Evolutionary conservation across 192 early-diverging fungal genomes (phyloP).

Genomic region (Phlyctochytrium planicorne): DNA sequence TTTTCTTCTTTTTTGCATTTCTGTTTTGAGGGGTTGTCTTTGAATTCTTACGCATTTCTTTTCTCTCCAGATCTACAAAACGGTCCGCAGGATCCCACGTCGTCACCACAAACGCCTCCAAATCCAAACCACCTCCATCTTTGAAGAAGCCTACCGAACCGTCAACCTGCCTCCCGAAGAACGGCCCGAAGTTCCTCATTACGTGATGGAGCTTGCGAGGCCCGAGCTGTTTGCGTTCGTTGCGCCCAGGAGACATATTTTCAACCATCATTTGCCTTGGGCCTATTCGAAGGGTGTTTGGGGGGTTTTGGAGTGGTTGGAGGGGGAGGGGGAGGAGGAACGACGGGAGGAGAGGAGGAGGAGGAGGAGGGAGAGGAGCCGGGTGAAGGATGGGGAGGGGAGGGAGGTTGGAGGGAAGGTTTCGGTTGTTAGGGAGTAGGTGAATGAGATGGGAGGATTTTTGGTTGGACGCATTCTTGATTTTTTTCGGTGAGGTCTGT

Average conservation of each 20-base stretch:
- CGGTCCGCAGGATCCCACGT: slow-evolving; percentile 21
- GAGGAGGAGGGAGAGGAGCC: background rate
- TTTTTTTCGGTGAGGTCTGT: too few relatives aligned
- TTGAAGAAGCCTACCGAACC: slow-evolving; percentile 13
- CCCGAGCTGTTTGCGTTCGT: slow-evolving; percentile 21
- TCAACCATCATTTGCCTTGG: slow-evolving; percentile 33
- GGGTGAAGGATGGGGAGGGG: background rate
- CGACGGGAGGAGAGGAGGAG: background rate
- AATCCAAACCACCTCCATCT: slow-evolving; percentile 8
- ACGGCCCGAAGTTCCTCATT: slow-evolving; percentile 25
- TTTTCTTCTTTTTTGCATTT: background rate
- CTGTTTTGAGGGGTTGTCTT: slow-evolving; percentile 3
- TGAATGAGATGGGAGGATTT: too few relatives aligned
- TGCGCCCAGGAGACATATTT: slow-evolving; percentile 22
- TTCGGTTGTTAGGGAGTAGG: background rate
- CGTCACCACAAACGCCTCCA: slow-evolving; percentile 14
- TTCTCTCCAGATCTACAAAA: slow-evolving; percentile 21
- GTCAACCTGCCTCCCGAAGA: slow-evolving; percentile 17
- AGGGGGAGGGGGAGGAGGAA: slow-evolving; percentile 1
- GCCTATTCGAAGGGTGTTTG: slow-evolving; percentile 18
- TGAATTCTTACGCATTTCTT: background rate
- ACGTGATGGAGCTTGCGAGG: slow-evolving; percentile 21
- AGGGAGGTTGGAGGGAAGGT: background rate
- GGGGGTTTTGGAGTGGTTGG: slow-evolving; percentile 23
- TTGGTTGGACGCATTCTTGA: too few relatives aligned